Evolutionary conservation across 1,284 basidiomycete species (phyloP).

Genomic region (Ceratobasidium sp.): DNA sequence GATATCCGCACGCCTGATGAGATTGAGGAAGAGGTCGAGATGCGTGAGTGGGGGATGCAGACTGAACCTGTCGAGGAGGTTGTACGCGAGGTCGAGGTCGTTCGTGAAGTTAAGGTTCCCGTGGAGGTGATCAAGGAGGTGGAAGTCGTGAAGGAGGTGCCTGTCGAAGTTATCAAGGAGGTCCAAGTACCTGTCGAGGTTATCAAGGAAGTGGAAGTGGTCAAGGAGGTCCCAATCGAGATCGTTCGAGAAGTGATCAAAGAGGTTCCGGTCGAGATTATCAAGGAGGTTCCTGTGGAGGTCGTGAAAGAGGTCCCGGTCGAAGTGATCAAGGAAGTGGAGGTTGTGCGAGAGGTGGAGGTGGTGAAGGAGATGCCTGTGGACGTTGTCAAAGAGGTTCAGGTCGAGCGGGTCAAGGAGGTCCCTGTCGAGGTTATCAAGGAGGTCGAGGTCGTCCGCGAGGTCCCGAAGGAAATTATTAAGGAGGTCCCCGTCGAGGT

Average conservation of each 20-base stretch:
- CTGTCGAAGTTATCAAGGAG: constrained; percentile 41
- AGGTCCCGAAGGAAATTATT: constrained; percentile 58
- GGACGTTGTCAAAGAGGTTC: constrained; percentile 51
- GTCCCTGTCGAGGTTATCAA: constrained; percentile 54
- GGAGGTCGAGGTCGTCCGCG: constrained; percentile 52
- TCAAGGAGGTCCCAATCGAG: constrained; percentile 49
- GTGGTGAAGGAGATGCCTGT: constrained; percentile 52
- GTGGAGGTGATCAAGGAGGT: constrained; percentile 53
- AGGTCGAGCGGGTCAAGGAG: constrained; percentile 51
- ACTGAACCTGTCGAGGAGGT: constrained; percentile 57
- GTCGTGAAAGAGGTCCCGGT: constrained; percentile 57
- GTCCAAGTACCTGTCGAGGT: constrained; percentile 51
- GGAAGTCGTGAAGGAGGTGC: constrained; percentile 53
- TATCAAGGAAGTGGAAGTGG: constrained; percentile 45
- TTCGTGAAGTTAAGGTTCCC: constrained; percentile 52
- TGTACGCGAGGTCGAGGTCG: constrained; percentile 50
- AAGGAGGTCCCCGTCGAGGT: constrained; percentile 56
- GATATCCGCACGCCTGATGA: constrained; percentile 55
- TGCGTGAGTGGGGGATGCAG: constrained; percentile 53
- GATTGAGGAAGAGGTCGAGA: constrained; percentile 54
- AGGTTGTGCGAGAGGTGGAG: constrained; percentile 56
- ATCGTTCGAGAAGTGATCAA: constrained; percentile 48
- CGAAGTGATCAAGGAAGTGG: constrained; percentile 59
- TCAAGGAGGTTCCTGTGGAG: constrained; percentile 57
- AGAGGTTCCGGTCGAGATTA: constrained; percentile 58